These are phyloP conservation scores for Trypethelium eluteriae DNA, from an alignment of 495 filamentous ascomycete genomes.

Conservation along the genomic window DNA sequence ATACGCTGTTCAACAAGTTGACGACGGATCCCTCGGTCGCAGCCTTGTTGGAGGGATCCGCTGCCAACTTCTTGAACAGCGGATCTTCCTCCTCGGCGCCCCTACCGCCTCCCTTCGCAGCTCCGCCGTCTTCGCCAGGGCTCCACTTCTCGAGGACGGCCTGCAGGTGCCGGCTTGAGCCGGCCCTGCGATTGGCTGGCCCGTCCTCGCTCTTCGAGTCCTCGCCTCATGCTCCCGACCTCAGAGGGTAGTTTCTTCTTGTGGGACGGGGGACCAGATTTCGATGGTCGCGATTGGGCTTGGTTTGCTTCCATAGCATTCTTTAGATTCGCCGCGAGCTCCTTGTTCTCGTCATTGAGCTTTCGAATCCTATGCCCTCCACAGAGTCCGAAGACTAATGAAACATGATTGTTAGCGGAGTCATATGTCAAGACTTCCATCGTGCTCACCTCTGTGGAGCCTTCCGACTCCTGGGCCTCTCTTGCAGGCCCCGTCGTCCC, in stretches of 20 bases:
- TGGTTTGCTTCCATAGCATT: constrained; percentile 48
- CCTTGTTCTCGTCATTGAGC: constrained; percentile 87
- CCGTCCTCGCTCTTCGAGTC: neutral
- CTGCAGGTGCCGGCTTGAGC: neutral
- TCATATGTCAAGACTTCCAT: too few relatives aligned
- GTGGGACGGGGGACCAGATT: constrained; percentile 30
- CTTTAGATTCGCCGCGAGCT: constrained; percentile 62
- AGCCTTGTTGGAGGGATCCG: too few relatives aligned
- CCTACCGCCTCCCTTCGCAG: constrained; percentile 37
- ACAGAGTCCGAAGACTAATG: too few relatives aligned
- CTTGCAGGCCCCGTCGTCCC: too few relatives aligned
- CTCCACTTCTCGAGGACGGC: constrained; percentile 39
- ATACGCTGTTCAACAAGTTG: too few relatives aligned
- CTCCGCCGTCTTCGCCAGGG: constrained; percentile 65
- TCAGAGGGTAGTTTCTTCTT: constrained; percentile 41
- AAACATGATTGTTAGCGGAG: too few relatives aligned
- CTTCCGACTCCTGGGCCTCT: too few relatives aligned
- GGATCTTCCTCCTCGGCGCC: too few relatives aligned
- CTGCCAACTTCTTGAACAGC: too few relatives aligned
- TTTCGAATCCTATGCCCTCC: constrained; percentile 69
- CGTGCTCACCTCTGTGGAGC: too few relatives aligned
- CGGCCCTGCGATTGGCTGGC: too few relatives aligned
- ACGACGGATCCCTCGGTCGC: too few relatives aligned
- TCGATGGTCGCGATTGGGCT: neutral
- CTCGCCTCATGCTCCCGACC: constrained; percentile 28